Conservation (phyloP, 805 yeast genomes). For the Kodamaea hsintzibuensis region DNA sequence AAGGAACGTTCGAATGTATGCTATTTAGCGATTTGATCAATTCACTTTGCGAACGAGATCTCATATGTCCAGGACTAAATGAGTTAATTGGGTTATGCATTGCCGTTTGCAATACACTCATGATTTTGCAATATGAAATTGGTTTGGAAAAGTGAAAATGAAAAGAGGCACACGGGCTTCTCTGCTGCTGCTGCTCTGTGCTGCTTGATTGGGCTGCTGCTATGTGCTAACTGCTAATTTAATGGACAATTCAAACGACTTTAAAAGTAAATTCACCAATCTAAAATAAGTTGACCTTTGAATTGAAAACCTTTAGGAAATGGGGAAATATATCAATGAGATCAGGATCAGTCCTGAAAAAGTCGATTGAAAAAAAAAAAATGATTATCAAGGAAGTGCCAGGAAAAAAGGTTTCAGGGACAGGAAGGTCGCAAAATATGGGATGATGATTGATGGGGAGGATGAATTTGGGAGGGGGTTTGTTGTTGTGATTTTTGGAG, state of each 20-base stretch:
- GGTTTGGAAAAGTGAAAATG: not conserved
- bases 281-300: no score
- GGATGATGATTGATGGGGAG: not conserved
- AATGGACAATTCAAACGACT: no score
- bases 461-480: not conserved
- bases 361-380: conserved; percentile 2
- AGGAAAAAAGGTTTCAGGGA: conserved; percentile 5
- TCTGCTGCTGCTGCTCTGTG: no score
- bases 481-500: not conserved
- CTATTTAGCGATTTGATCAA: conserved; percentile 16
- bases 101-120: conserved; percentile 9
- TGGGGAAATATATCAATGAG: not conserved
- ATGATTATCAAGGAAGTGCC: not conserved
- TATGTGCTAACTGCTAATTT: no score
- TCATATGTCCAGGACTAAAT: conserved; percentile 29
- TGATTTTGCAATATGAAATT: not conserved
- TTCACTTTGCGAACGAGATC: conserved; percentile 38
- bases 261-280: no score
- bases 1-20: conserved; percentile 5
- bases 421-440: not conserved
- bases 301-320: not conserved
- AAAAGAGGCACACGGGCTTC: not conserved
- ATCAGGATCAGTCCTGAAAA: conserved; percentile 9
- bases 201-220: no score
- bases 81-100: conserved; percentile 27